Conservation (phyloP, 345 rosid species). For the Nephelium lappaceum region DNA sequence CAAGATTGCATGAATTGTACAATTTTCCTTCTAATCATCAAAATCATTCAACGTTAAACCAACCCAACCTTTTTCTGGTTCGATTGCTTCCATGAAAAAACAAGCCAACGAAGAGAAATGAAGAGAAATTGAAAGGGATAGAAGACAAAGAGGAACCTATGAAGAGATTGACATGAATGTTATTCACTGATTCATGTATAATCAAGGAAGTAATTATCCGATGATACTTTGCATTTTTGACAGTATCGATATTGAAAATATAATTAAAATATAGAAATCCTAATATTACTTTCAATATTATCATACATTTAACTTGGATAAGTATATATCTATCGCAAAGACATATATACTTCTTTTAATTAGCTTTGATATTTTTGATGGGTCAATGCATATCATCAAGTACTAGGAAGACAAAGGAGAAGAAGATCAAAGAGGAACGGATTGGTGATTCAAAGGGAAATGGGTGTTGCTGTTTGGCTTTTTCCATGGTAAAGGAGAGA, state of each 20-base stretch:
- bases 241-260: too few relatives aligned
- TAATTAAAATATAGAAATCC: too few relatives aligned
- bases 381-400: conserved; percentile 32
- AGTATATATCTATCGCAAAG: neutral
- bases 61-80: neutral
- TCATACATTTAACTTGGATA: neutral
- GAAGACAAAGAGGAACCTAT: neutral
- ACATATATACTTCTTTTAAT: too few relatives aligned
- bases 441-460: conserved; percentile 20
- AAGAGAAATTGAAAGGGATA: neutral
- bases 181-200: neutral
- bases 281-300: too few relatives aligned
- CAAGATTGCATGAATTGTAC: neutral
- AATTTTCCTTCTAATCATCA: neutral
- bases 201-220: too few relatives aligned
- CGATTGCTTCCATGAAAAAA: neutral
- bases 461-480: conserved; percentile 40
- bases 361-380: conserved; percentile 12
- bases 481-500: conserved; percentile 43
- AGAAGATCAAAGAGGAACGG: conserved; percentile 2
- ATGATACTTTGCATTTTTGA: too few relatives aligned
- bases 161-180: neutral
- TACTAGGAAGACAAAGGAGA: neutral
- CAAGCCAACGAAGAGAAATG: neutral
- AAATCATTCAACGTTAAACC: neutral